Evolutionary conservation across 331 rosid species (phyloP), one percentile per base, ranked within the genome.

Genomic region (Pyracantha coccinea): DNA sequence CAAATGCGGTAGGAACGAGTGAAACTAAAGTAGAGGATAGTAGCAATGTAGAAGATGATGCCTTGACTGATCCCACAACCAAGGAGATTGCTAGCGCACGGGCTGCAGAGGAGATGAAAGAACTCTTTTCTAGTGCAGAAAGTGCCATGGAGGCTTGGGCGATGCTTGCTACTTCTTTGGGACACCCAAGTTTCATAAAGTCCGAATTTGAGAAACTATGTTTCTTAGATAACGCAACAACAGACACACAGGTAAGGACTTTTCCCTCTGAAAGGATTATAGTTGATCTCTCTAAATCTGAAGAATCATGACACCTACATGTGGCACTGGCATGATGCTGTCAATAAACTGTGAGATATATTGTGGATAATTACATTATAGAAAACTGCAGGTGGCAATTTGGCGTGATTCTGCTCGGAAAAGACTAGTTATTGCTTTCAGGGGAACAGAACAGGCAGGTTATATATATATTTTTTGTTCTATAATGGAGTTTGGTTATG

Each of bases 91-190:
- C 81, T 71, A 76, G 50, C 78, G 73, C 90, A 62, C 50, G 32
- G 62, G 86, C 80, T 75, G 84, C 88, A 47, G 88, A 88, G 79
- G 99, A 94, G 82, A 94, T 91, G 97, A 91, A 69, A 87, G 83
- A 74, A 62, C 95, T 94, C 62, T 93, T 94, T 77, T 88, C 88
- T 78, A 87, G 92, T 63, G 99, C 99, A 38, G 99, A 94, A 86
- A 94, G 87, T 82, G 99, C 99, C 62, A 77, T 94, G 84, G 99
- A 94, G 86, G 99, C 99, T 59, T 94, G 99, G 99, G 94, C 98
- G 45, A 87, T 94, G 99, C 95, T 94, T 64, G 96, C 95, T 52
- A 88, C 92, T 60, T 91, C 99, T 67, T 79, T 91, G 64, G 99
- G 99, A 52, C 99, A 94, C 47, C 91, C 96, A 65, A 91, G 96